Evolutionary conservation across 2,329 filamentous ascomycete species (phyloP).

Genomic region (Ophiostoma pallidulum): DNA sequence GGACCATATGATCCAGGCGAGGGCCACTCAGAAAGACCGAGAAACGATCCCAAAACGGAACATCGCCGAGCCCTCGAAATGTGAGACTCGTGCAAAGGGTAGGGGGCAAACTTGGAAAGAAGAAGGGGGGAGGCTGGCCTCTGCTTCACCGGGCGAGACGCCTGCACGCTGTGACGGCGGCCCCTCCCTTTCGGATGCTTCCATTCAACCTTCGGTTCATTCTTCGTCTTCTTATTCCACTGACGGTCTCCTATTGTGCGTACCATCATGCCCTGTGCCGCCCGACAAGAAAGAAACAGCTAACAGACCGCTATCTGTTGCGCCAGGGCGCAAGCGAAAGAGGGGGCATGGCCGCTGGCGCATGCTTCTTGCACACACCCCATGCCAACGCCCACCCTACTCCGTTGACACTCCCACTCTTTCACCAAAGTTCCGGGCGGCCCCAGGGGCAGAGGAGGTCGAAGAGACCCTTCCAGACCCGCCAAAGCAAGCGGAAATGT

Average conservation of each 20-base stretch:
- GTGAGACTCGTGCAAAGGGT: too few species aligned
- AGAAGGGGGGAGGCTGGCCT: background rate
- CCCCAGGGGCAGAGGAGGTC: too few species aligned
- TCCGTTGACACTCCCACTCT: too few species aligned
- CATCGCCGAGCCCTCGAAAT: too few species aligned
- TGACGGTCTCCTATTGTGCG: background rate
- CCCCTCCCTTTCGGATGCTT: slow-evolving; percentile 1
- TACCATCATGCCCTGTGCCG: too few species aligned
- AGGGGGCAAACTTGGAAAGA: background rate
- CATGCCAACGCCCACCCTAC: too few species aligned
- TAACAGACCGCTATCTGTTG: background rate
- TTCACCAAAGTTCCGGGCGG: too few species aligned
- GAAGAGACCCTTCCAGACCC: too few species aligned
- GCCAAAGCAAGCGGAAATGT: too few species aligned
- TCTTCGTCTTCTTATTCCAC: background rate
- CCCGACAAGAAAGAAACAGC: background rate
- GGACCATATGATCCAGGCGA: too few species aligned
- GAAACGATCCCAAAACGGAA: background rate
- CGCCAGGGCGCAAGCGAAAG: background rate
- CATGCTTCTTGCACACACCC: background rate
- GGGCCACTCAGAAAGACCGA: too few species aligned
- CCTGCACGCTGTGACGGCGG: background rate
- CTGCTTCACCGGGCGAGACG: slow-evolving; percentile 1
- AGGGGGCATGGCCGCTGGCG: background rate
- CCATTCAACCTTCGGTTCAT: background rate